A percentile compares a stretch with the other conserved stretches of the same genome.
These are phyloP conservation scores for Leccinum insolens DNA, from an alignment of 1,284 basidiomycete species.

Conservation along the genomic window DNA sequence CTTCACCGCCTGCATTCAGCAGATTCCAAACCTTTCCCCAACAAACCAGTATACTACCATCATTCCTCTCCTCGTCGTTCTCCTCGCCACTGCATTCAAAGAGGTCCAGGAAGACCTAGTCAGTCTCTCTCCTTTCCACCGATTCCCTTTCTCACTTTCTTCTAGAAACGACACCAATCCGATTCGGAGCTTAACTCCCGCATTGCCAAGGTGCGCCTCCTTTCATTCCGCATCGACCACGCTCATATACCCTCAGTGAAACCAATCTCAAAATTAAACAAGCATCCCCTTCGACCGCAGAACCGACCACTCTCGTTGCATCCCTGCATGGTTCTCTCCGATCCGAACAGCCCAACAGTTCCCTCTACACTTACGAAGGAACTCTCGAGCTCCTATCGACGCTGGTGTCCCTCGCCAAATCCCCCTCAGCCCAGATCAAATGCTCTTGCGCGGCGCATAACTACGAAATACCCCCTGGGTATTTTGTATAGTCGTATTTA, in stretches of 20 bases:
- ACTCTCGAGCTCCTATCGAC: slow-evolving; percentile 70
- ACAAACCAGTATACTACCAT: slow-evolving; percentile 97
- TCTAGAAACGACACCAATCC: slow-evolving; percentile 92
- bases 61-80: slow-evolving; percentile 85
- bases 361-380: slow-evolving; percentile 94
- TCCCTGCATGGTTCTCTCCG: slow-evolving; percentile 82
- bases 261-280: slow-evolving; percentile 99
- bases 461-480: slow-evolving; percentile 97
- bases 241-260: slow-evolving; percentile 59
- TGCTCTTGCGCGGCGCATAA: slow-evolving; percentile 94
- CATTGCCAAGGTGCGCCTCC: slow-evolving; percentile 72
- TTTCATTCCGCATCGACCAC: background rate
- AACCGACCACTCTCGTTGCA: slow-evolving; percentile 75
- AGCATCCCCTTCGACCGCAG: slow-evolving; percentile 81
- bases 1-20: slow-evolving; percentile 97
- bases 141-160: slow-evolving; percentile 4
- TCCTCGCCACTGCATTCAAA: slow-evolving; percentile 96
- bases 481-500: slow-evolving; percentile 94
- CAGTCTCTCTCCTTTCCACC: slow-evolving; percentile 14
- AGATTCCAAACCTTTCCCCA: slow-evolving; percentile 97
- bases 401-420: slow-evolving; percentile 75
- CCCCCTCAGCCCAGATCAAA: slow-evolving; percentile 93
- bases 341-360: slow-evolving; percentile 98
- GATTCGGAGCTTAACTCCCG: slow-evolving; percentile 93
- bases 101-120: slow-evolving; percentile 95